phyloP scores from a whole-genome alignment of 805 yeast genomes.

The Teunomyces kruisii region DNA sequence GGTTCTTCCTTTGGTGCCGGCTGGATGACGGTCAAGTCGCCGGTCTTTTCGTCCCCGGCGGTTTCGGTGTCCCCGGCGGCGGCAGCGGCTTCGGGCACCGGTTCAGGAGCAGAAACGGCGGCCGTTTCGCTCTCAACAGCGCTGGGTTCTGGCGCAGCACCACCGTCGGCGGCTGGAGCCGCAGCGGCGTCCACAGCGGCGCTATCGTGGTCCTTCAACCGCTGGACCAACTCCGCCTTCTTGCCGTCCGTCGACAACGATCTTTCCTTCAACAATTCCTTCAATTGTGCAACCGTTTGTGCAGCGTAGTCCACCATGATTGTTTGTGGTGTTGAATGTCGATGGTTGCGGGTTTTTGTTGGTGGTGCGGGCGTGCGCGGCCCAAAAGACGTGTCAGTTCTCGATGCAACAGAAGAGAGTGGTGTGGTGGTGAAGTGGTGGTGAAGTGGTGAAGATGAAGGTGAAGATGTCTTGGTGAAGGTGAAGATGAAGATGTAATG shows the following conservation, averaged over 20 bases:
- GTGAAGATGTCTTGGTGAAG: no score
- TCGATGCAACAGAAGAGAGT: background rate
- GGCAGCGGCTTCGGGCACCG: constrained; percentile 11
- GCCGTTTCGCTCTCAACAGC: constrained; percentile 8
- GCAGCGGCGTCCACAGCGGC: background rate
- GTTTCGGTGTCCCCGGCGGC: constrained; percentile 12
- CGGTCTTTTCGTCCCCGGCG: constrained; percentile 11
- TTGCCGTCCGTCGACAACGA: constrained; percentile 73
- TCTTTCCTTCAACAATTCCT: constrained; percentile 66
- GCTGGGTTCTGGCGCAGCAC: constrained; percentile 15
- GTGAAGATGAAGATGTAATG: background rate
- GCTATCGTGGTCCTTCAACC: constrained; percentile 60
- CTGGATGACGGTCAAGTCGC: constrained; percentile 15
- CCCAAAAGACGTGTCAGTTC: constrained; percentile 1
- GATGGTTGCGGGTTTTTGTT: background rate
- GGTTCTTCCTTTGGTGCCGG: constrained; percentile 32
- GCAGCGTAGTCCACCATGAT: constrained; percentile 61
- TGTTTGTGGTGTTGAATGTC: constrained; percentile 2
- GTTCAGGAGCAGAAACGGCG: constrained; percentile 9
- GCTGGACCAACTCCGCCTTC: constrained; percentile 71
- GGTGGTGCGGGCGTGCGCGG: background rate
- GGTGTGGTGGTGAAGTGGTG: background rate
- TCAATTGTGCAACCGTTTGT: constrained; percentile 82
- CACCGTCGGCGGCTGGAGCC: constrained; percentile 14
- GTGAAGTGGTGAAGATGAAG: background rate